A percentile compares a stretch with the other conserved stretches of the same genome.
These are phyloP conservation scores for Alternaria dauci DNA, from an alignment of 2,329 filamentous ascomycete species.

Conservation along the genomic window DNA sequence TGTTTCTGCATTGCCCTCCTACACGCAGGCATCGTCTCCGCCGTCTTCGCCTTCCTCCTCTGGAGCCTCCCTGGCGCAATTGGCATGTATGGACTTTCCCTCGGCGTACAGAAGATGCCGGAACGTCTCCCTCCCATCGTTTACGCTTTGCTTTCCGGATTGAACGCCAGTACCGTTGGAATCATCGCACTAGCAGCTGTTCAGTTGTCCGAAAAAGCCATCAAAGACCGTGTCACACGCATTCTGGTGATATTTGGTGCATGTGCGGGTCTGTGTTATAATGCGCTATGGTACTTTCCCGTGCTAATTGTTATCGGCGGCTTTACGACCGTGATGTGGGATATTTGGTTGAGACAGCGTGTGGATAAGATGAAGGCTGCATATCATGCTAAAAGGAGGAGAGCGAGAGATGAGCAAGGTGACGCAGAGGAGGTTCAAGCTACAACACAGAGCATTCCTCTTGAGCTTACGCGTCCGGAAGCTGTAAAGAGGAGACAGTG, in stretches of 20 bases:
- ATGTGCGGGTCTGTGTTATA: conserved; percentile 73
- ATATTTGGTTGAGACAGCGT: conserved; percentile 61
- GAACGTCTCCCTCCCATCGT: conserved; percentile 67
- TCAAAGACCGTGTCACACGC: conserved; percentile 70
- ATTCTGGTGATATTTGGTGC: conserved; percentile 70
- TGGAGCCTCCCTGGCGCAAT: conserved; percentile 76
- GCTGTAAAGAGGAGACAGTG: conserved; percentile 33
- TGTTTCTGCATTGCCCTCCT: conserved; percentile 72
- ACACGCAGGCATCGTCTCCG: conserved; percentile 66
- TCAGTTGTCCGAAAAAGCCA: conserved; percentile 71
- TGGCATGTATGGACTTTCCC: conserved; percentile 72
- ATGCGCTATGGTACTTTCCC: conserved; percentile 78
- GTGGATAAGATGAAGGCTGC: conserved; percentile 42
- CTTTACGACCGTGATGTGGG: conserved; percentile 62
- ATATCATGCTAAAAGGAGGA: conserved; percentile 28
- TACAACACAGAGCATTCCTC: conserved; percentile 19
- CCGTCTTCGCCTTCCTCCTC: conserved; percentile 67
- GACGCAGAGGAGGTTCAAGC: conserved; percentile 32
- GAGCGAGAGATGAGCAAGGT: conserved; percentile 24
- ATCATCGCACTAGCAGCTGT: conserved; percentile 76
- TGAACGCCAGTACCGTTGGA: conserved; percentile 77
- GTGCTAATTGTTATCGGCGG: conserved; percentile 67
- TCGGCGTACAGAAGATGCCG: conserved; percentile 69
- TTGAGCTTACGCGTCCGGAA: conserved; percentile 26
- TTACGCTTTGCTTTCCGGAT: conserved; percentile 74